Evolutionary conservation across 2,329 filamentous ascomycete genomes (phyloP), one percentile per base, ranked within the genome.

Genomic region (Paraphoma chrysanthemicola): DNA sequence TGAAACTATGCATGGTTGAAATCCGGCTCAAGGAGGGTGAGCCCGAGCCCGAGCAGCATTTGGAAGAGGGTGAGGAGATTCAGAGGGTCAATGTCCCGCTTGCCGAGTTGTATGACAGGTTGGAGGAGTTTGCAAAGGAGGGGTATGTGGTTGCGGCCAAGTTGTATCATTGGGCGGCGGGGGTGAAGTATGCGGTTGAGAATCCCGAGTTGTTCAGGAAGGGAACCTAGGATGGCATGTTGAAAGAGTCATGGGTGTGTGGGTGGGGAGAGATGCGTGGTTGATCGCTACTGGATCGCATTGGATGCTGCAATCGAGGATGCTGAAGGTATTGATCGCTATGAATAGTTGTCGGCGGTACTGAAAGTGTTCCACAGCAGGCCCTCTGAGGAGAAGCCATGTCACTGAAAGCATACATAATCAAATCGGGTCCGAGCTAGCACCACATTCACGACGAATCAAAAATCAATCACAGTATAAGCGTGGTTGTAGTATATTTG

Each of bases 1-100:
- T 70, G 56, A 61, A 57, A 51, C 47, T 71, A 46, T 63, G 60
- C 23, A 69, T 71, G 66, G 59, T 71, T 48, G 67, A 69, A 30
- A 60, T 71, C 10, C 54, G 60, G 23, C n/a, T 69, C 6, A 48
- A 65, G 1, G 66, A 69, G 47, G 58, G 55, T 0, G 67, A 68
- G 5, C 42, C 50, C 14, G 61, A 65, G 56, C 67, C 67, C 1
- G 68, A 69, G 49, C 68, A 71, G 60, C 64, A 69, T 59, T 38
- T 71, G 29, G 68, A 71, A 31, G 68, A 71, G 33, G 67, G 68
- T 0, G 68, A 71, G 57, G 67, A 69, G 44, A 71, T 71, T 44
- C 58, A 69, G 59, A 44, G 68, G n/a, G 64, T 71, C 0, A 63
- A 61, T 53, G 57, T 71, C 6, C 68, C 68, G 30, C 43, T 71